Base-by-base conservation (phyloP, 805 yeast species). In the Wickerhamiella brachini region DNA sequence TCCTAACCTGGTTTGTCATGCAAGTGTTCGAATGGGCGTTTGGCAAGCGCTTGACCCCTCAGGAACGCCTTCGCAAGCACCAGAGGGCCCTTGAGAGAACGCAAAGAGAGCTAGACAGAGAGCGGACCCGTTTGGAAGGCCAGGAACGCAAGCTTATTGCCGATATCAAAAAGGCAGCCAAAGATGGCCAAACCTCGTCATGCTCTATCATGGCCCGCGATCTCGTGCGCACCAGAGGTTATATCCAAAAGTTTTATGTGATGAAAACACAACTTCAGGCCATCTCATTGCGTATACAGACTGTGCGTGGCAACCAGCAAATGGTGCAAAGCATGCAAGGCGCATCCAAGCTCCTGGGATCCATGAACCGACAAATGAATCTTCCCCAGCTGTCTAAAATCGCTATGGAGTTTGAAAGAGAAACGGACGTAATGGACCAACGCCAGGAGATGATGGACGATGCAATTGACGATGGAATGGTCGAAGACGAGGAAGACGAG, bases 401-500 rank as follows among this genome's bases (percentile, higher is more conserved):
- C 20, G 87, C 97, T 2, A 89, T 86, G 84, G 97, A 93, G 61
- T 93, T 93, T 66, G 95, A 93, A 62, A 80, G 79, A 61, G 95
- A 90, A 62, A 86, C 85, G 67, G 98, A 94, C 64, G 71, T 94
- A 59, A 93, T 93, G 97, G 97, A 90, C 66, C 98, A 93, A 69
- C 82, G 95, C 62, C 97, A 94, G 67, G 99, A 94, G 65, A 86
- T 94, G 79, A 93, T 93, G 84, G 98, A 93, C 64, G 98, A 93
- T 64, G 94, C 96, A 18, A 83, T 93, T 60, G 99, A 93, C 64
- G 96, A 90, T 65, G 85, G 93, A 18, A 87, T 93, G 93, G 95
- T 83, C 50, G 87, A 82, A 61, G 97, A 86, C 60, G 79, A 85
- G 52, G 84, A 81, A 57, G 93, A 83, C 57, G 95, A 89, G 65